Evolutionary conservation across 2,329 filamentous ascomycete species (phyloP), one percentile per base, ranked within the genome.

Genomic region (Phialophora macrospora): DNA sequence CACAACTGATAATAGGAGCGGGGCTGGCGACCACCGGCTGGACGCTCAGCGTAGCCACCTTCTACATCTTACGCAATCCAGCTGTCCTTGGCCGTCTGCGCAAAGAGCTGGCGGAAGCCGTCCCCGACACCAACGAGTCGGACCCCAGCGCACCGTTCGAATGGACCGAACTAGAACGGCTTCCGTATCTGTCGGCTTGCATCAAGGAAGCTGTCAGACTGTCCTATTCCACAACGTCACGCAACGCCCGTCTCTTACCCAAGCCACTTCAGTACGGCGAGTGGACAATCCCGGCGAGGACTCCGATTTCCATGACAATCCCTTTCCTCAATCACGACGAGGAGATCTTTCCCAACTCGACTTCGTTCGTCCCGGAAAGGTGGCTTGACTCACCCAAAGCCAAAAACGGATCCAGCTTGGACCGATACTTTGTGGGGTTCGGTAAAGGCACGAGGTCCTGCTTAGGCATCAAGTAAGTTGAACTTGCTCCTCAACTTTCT

Each of bases 361-460:
- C 30, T 63, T 2, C 57, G 55, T 11, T 78, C 77, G 57, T 46
- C 22, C 76, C 76, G 0, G 74, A 75, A 52, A 71, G 76, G 3
- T 77, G 75, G 75, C 44, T 77, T 12, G 63, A 66, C 38, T 60
- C 57, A 22, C 44, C 57, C 8, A 60, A 58, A 20, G 24, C 55
- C 2, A 58, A 58, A 26, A 46, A 58, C 12, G 55, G 55, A 46
- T 44, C 32, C 55, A 58, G 64, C 8, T 28, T 68, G n/a, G 67
- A 79, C 20, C 74, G 72, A 55, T 75, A 77, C 54, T 73, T 79
- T 49, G 74, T 80, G 12, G 70, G 77, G 0, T 80, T 79, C 64
- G 74, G 76, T 12, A 75, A 76, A 26, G 77, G 77, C 4, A 71
- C 72, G 1, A 67, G 76, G 46, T 71, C 73, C 59, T 78, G 76